Percentiles rank a stretch among this genome's conserved stretches.
phyloP scores from a whole-genome alignment of 768 basidiomycete genomes.

The Lentinula aciculospora region DNA sequence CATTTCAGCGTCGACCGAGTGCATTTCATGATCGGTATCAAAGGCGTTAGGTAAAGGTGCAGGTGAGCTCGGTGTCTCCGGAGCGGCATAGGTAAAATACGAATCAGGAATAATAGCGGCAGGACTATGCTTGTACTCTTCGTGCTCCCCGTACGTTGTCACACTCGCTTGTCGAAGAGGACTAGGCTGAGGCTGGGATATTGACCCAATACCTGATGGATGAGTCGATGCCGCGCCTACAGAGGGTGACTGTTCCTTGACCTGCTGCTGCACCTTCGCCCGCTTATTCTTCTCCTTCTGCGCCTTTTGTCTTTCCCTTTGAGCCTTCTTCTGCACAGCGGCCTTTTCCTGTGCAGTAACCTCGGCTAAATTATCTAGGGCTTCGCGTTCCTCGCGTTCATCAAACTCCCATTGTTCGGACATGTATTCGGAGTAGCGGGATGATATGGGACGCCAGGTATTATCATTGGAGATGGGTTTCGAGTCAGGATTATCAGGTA shows the following conservation, averaged over 20 bases:
- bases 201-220: slow-evolving; percentile 6
- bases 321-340: slow-evolving; percentile 29
- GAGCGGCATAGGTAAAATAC: not conserved
- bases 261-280: slow-evolving; percentile 27
- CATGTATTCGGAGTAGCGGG: slow-evolving; percentile 84
- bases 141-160: slow-evolving; percentile 6
- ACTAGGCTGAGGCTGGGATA: slow-evolving; percentile 19
- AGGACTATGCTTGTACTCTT: not conserved
- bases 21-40: too few relatives aligned
- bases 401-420: slow-evolving; percentile 77
- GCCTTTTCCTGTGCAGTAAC: slow-evolving; percentile 25
- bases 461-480: slow-evolving; percentile 24
- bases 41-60: too few relatives aligned
- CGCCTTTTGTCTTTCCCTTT: slow-evolving; percentile 42
- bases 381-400: slow-evolving; percentile 69
- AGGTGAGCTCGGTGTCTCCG: not conserved
- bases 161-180: slow-evolving; percentile 17
- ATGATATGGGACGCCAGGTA: slow-evolving; percentile 75
- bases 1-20: too few relatives aligned
- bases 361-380: slow-evolving; percentile 35
- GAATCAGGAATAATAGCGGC: too few relatives aligned
- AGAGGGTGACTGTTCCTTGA: slow-evolving; percentile 15
- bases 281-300: slow-evolving; percentile 49
- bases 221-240: too few relatives aligned
- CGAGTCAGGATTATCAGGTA: slow-evolving; percentile 17